A percentile compares a stretch with the other conserved stretches of the same genome.
phyloP scores from a whole-genome alignment of 2,329 filamentous ascomycete genomes.

The Bipolaris zeicola region DNA sequence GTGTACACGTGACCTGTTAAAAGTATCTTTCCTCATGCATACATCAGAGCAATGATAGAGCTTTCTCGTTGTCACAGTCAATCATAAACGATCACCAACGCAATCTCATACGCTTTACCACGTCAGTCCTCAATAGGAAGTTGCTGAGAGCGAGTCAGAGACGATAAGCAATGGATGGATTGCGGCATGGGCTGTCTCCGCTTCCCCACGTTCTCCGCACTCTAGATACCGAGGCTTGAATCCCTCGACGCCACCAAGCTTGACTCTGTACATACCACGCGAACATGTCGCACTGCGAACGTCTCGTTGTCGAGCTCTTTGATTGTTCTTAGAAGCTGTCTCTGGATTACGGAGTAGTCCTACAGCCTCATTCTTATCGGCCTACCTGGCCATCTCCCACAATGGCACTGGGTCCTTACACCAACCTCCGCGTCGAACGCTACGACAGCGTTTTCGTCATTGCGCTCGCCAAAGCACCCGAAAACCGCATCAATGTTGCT shows the following conservation, averaged over 20 bases:
- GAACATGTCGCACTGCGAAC: background rate
- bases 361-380: background rate
- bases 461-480: constrained; percentile 60
- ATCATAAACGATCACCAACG: too few relatives aligned
- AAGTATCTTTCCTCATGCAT: background rate
- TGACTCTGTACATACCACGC: too few relatives aligned
- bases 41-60: background rate
- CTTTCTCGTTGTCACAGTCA: background rate
- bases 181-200: background rate
- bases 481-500: constrained; percentile 58
- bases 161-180: background rate
- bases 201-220: constrained; percentile 33
- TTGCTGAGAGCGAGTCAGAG: background rate
- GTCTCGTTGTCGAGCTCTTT: background rate
- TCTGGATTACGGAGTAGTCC: background rate
- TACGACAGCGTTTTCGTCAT: constrained; percentile 59
- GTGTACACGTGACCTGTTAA: background rate
- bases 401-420: constrained; percentile 42
- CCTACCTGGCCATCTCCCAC: background rate
- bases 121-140: too few relatives aligned
- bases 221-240: constrained; percentile 25
- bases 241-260: background rate
- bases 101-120: background rate
- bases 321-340: background rate
- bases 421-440: constrained; percentile 54